Conservation (phyloP, 805 yeast genomes). For the Candida saitoana region DNA sequence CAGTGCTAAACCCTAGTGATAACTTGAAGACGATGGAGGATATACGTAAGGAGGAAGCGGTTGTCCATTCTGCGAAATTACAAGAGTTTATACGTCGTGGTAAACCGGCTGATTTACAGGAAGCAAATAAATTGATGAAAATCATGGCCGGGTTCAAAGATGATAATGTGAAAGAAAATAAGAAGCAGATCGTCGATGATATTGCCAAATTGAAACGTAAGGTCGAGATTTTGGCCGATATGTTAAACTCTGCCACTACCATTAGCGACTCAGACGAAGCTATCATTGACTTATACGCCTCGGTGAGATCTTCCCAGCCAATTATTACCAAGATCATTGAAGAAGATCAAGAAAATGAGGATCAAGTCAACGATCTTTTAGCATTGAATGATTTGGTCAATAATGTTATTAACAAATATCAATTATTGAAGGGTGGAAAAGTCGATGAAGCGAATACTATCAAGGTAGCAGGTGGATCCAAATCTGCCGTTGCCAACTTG, state of each 20-base stretch:
- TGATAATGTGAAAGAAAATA: conserved; percentile 69
- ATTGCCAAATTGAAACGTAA: conserved; percentile 79
- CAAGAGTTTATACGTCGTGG: conserved; percentile 96
- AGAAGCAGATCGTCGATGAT: conserved; percentile 77
- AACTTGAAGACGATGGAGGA: conserved; percentile 84
- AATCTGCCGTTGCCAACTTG: conserved; percentile 31
- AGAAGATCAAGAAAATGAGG: conserved; percentile 61
- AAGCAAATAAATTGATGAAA: conserved; percentile 95
- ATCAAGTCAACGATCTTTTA: conserved; percentile 60
- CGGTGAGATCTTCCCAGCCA: conserved; percentile 82
- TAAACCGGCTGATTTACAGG: conserved; percentile 89
- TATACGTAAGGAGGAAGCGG: conserved; percentile 84
- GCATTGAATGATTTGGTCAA: conserved; percentile 73
- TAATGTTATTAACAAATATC: conserved; percentile 62
- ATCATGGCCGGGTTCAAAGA: conserved; percentile 97
- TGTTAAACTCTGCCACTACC: conserved; percentile 53
- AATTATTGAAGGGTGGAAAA: conserved; percentile 62
- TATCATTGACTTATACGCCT: conserved; percentile 65
- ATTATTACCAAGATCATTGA: conserved; percentile 78
- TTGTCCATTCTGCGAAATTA: conserved; percentile 90
- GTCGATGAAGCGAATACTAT: conserved; percentile 50
- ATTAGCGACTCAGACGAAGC: conserved; percentile 62
- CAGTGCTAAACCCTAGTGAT: conserved; percentile 88
- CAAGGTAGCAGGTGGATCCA: conserved; percentile 21
- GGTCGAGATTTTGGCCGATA: conserved; percentile 81